These are phyloP conservation scores for Lotmaria passim DNA, from an alignment of 208 protist genomes.

Conservation along the genomic window DNA sequence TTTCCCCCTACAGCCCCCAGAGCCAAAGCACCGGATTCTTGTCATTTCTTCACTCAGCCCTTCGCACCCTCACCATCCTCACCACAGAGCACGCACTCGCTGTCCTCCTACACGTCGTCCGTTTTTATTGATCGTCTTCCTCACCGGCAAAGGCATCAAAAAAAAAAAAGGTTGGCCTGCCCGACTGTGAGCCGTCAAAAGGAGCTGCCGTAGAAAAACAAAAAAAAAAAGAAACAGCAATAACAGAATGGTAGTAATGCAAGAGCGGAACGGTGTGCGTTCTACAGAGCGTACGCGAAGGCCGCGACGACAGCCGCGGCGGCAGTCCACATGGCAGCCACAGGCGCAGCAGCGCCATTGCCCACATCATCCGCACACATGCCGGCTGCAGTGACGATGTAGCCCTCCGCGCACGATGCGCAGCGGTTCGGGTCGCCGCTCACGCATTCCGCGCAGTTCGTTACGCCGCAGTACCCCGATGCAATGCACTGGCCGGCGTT, in stretches of 20 bases:
- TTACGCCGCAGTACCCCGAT: slow-evolving; percentile 20
- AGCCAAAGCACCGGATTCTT: too few relatives aligned
- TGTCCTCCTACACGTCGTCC: too few relatives aligned
- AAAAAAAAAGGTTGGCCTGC: too few relatives aligned
- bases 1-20: neutral
- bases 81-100: too few relatives aligned
- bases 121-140: too few relatives aligned
- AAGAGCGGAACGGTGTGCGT: neutral
- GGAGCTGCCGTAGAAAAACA: too few relatives aligned
- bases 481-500: slow-evolving; percentile 10
- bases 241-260: neutral
- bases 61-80: too few relatives aligned
- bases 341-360: slow-evolving; percentile 12
- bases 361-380: neutral
- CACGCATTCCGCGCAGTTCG: slow-evolving; percentile 19
- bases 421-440: slow-evolving; percentile 2
- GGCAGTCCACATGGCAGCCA: slow-evolving; percentile 16
- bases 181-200: too few relatives aligned
- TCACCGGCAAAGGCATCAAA: too few relatives aligned
- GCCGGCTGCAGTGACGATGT: neutral
- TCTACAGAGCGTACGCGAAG: slow-evolving; percentile 16
- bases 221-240: slow-evolving; percentile 10
- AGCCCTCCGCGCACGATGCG: slow-evolving; percentile 12
- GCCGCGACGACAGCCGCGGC: neutral
- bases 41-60: too few relatives aligned